Conservation (phyloP, 495 filamentous ascomycete genomes). For the Talaromyces ruber region DNA sequence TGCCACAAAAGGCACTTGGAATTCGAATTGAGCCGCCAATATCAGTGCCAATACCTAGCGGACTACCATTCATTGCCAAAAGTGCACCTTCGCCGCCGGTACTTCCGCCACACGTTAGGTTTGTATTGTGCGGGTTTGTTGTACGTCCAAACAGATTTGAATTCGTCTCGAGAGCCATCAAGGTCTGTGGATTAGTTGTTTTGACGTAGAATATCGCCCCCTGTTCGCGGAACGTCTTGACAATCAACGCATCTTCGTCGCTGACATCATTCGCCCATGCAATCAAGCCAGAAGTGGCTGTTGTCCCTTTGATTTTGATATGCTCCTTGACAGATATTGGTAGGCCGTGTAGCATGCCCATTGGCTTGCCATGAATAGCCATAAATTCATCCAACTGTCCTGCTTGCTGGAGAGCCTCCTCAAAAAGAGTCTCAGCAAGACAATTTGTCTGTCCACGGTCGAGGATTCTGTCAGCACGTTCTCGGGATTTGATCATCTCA, state of each 20-base stretch:
- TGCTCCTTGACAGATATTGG: conserved; percentile 60
- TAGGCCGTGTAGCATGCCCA: conserved; percentile 61
- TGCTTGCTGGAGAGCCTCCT: conserved; percentile 49
- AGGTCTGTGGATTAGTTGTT: conserved; percentile 46
- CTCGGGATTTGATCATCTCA: too few relatives aligned
- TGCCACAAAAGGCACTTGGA: conserved; percentile 48
- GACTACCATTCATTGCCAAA: conserved; percentile 50
- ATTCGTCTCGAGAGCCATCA: conserved; percentile 54
- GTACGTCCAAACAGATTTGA: conserved; percentile 63
- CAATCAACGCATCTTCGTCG: not conserved
- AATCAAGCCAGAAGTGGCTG: conserved; percentile 32
- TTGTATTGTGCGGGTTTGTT: conserved; percentile 53
- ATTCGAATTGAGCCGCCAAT: conserved; percentile 57
- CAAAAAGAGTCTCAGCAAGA: conserved; percentile 56
- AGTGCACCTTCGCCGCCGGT: conserved; percentile 62
- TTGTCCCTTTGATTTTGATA: conserved; percentile 46
- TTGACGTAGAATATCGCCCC: conserved; percentile 56
- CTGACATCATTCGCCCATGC: conserved; percentile 17
- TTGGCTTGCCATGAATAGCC: conserved; percentile 30
- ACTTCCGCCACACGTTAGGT: conserved; percentile 50
- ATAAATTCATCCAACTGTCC: conserved; percentile 48
- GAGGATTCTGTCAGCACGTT: not conserved
- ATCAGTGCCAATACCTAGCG: conserved; percentile 58
- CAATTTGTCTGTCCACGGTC: conserved; percentile 42
- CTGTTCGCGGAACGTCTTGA: not conserved